Evolutionary conservation across 2,329 filamentous ascomycete species (phyloP).

Genomic region (Aspergillus spinulosporus): DNA sequence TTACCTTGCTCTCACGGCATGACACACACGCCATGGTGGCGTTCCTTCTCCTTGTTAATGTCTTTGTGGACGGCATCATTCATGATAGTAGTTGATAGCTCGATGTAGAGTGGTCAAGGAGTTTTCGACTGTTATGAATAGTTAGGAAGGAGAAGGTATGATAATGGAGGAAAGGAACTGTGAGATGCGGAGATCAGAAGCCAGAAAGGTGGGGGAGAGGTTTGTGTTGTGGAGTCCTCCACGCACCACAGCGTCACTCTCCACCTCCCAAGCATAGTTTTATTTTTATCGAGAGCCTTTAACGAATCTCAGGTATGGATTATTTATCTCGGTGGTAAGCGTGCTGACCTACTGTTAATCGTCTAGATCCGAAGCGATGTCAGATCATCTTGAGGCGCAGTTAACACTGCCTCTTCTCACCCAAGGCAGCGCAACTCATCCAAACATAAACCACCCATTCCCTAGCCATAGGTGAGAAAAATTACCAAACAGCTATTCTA

Average conservation of each 20-base stretch:
- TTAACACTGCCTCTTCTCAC: not conserved
- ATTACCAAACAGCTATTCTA: not conserved
- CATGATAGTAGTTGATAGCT: not conserved
- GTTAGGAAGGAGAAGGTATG: no score
- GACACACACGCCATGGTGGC: conserved; percentile 8
- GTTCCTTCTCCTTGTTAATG: conserved; percentile 1
- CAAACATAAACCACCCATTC: not conserved
- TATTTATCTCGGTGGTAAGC: not conserved
- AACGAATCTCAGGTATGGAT: no score
- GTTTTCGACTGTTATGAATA: no score
- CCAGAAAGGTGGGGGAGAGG: not conserved
- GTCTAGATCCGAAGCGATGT: not conserved
- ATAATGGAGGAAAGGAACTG: not conserved
- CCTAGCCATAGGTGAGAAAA: no score
- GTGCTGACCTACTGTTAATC: not conserved
- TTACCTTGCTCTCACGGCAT: conserved; percentile 7
- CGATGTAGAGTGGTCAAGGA: no score
- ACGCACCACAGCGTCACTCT: not conserved
- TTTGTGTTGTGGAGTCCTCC: not conserved
- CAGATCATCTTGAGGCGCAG: not conserved
- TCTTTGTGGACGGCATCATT: not conserved
- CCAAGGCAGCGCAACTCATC: not conserved
- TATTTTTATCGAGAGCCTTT: no score
- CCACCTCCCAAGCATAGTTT: not conserved
- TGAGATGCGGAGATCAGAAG: not conserved